phyloP scores from a whole-genome alignment of 2,329 filamentous ascomycete genomes.

The Fusarium setosum region DNA sequence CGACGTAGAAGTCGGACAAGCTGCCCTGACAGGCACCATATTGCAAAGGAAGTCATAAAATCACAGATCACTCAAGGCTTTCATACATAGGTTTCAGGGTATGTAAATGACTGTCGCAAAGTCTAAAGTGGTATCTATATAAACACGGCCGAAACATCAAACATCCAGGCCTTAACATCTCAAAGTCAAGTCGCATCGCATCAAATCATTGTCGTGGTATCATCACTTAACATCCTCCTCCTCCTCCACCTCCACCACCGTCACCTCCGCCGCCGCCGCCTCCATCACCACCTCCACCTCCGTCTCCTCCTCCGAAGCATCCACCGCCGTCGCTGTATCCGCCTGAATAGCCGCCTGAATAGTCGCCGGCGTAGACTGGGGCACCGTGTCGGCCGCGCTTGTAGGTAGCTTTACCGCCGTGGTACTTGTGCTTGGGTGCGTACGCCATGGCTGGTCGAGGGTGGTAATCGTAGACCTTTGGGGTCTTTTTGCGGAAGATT shows the following conservation, averaged over 20 bases:
- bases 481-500: conserved; percentile 1
- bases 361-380: neutral
- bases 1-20: no score
- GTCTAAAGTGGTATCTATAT: neutral
- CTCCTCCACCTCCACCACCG: neutral
- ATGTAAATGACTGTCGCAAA: neutral
- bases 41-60: no score
- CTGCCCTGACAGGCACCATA: no score
- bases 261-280: neutral
- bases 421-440: neutral
- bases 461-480: neutral
- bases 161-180: neutral
- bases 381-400: neutral
- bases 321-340: neutral
- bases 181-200: neutral
- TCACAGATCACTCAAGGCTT: neutral
- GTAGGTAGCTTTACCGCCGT: no score
- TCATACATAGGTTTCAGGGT: neutral
- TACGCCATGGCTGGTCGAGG: neutral
- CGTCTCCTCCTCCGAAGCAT: neutral
- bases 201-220: neutral
- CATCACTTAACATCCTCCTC: neutral
- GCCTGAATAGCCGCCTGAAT: neutral
- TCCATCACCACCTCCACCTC: neutral
- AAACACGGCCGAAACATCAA: neutral